Percentiles rank a stretch among this genome's conserved stretches.
phyloP scores from a whole-genome alignment of 2,329 filamentous ascomycete genomes.

The Chalara sp. region DNA sequence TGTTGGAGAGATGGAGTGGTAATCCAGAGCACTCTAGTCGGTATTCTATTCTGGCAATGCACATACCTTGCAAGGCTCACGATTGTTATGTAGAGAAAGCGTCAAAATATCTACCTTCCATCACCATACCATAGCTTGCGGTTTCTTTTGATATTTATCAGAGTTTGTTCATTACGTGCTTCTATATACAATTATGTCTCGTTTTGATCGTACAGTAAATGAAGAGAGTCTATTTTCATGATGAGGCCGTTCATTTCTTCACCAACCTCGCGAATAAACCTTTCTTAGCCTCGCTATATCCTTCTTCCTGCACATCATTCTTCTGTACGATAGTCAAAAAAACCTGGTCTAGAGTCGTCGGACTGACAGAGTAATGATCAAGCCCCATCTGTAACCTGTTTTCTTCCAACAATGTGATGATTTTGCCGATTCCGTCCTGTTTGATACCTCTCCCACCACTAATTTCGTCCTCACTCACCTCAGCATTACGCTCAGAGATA shows the following conservation, averaged over 20 bases:
- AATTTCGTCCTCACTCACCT: conserved; percentile 20
- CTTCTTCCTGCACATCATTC: conserved; percentile 74
- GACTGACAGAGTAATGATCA: conserved; percentile 80
- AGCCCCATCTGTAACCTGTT: conserved; percentile 62
- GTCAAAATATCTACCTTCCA: too few species aligned
- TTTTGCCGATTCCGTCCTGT: conserved; percentile 45
- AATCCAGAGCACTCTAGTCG: too few species aligned
- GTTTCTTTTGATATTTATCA: too few species aligned
- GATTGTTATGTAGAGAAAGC: too few species aligned
- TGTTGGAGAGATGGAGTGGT: too few species aligned
- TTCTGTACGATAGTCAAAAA: conserved; percentile 79
- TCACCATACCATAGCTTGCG: too few species aligned
- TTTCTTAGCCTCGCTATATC: conserved; percentile 31
- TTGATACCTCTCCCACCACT: conserved; percentile 8
- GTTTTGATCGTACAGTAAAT: too few species aligned
- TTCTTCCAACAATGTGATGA: conserved; percentile 70
- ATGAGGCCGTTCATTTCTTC: not conserved
- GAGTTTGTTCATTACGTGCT: too few species aligned
- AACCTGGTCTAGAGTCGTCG: conserved; percentile 84
- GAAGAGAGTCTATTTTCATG: too few species aligned
- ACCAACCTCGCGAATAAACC: not conserved
- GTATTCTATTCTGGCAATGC: too few species aligned
- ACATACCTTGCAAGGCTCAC: too few species aligned
- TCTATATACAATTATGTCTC: too few species aligned
- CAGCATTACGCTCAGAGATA: conserved; percentile 29